Evolutionary conservation across 257 asterid species (phyloP).

Genomic region (Mitragyna speciosa): DNA sequence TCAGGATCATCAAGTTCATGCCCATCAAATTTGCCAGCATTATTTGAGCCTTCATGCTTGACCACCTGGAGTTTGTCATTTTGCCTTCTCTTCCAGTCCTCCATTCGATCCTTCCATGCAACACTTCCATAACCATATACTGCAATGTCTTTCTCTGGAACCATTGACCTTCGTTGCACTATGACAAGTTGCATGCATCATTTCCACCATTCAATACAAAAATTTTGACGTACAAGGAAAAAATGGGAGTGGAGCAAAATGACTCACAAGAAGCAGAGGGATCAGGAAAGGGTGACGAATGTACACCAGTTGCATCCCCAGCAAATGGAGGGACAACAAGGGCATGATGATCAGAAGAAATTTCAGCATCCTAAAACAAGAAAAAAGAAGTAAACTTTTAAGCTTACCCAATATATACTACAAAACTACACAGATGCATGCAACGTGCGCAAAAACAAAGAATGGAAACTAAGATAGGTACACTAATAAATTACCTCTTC

Average conservation of each 20-base stretch:
- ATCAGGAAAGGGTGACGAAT: slow-evolving; percentile 42
- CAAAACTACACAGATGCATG: neutral
- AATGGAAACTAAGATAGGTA: neutral
- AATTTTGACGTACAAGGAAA: neutral
- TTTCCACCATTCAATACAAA: neutral
- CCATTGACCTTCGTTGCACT: slow-evolving; percentile 85
- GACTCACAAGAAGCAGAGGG: slow-evolving; percentile 51
- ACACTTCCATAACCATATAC: slow-evolving; percentile 95
- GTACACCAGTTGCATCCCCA: slow-evolving; percentile 36
- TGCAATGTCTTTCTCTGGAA: slow-evolving; percentile 73
- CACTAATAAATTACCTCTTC: slow-evolving; percentile 62
- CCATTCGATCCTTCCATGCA: slow-evolving; percentile 94
- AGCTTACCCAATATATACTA: neutral
- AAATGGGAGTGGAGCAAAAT: slow-evolving; percentile 4
- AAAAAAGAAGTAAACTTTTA: slow-evolving; percentile 7
- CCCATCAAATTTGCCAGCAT: slow-evolving; percentile 42
- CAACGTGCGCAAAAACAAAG: neutral
- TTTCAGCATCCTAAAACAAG: slow-evolving; percentile 46
- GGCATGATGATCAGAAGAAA: slow-evolving; percentile 54
- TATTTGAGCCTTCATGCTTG: slow-evolving; percentile 51
- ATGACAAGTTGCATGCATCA: slow-evolving; percentile 9
- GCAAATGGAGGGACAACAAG: slow-evolving; percentile 60
- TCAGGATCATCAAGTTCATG: slow-evolving; percentile 47
- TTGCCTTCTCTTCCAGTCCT: slow-evolving; percentile 83
- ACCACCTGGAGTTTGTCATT: slow-evolving; percentile 61